phyloP scores from a whole-genome alignment of 352 stramenopile species.

The Phytophthora uliginosa region DNA sequence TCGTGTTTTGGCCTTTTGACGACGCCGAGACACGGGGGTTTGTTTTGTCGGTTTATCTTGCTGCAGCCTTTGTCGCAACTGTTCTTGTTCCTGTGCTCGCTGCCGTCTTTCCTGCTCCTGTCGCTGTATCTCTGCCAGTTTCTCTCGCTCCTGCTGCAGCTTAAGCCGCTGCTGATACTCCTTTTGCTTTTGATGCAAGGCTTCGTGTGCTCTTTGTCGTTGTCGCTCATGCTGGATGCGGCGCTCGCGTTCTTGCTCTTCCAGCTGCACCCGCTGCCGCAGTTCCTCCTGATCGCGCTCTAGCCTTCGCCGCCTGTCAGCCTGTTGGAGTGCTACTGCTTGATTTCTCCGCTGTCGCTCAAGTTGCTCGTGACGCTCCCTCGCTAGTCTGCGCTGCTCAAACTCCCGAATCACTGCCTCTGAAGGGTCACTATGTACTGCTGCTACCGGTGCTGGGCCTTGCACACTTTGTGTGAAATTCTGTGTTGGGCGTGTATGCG shows the following conservation, averaged over 20 bases:
- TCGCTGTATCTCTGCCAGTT: conserved; percentile 23
- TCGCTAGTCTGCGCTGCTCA: conserved; percentile 40
- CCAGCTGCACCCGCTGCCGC: neutral
- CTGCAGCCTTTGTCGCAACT: conserved; percentile 31
- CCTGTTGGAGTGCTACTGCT: conserved; percentile 15
- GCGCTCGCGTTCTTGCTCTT: conserved; percentile 20
- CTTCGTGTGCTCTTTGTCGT: conserved; percentile 30
- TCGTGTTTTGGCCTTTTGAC: conserved; percentile 7
- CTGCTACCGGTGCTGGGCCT: neutral
- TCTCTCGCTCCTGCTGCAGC: conserved; percentile 36
- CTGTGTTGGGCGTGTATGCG: neutral
- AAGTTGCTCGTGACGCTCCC: conserved; percentile 33
- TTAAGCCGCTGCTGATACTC: conserved; percentile 41
- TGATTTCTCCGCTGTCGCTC: conserved; percentile 17
- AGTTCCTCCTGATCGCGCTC: conserved; percentile 20
- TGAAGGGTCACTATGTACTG: conserved; percentile 16
- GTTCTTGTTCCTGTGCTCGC: conserved; percentile 31
- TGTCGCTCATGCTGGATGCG: conserved; percentile 34
- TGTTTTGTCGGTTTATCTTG: conserved; percentile 20
- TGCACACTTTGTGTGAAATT: conserved; percentile 5
- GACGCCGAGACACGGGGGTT: neutral
- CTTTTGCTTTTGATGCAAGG: conserved; percentile 37
- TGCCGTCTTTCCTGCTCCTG: conserved; percentile 24
- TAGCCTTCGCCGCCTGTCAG: conserved; percentile 19
- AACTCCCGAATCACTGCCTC: conserved; percentile 39